Percentiles rank a stretch among this genome's conserved stretches.
phyloP scores from a whole-genome alignment of 208 protist genomes.

The Leishmania aethiopica region DNA sequence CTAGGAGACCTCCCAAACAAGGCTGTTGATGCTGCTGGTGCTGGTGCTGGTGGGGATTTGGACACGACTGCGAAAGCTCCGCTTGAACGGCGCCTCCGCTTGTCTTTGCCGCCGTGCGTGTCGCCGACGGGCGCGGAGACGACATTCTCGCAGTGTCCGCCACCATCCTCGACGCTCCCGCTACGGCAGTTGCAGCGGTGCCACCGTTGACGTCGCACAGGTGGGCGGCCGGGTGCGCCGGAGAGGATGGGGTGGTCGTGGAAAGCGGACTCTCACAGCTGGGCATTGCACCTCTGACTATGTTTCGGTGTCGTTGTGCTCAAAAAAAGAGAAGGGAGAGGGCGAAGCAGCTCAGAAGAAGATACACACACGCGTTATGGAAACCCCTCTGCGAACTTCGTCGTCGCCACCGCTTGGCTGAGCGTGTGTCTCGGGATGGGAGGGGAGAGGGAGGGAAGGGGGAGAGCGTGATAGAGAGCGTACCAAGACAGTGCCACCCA shows the following conservation, averaged over 20 bases:
- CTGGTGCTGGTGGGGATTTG: neutral
- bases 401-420: neutral
- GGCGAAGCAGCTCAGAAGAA: neutral
- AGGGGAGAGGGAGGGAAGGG: neutral
- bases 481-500: neutral
- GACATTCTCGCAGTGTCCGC: neutral
- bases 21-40: neutral
- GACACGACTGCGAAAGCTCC: neutral
- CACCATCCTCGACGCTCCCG: neutral
- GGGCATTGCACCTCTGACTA: neutral
- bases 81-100: neutral
- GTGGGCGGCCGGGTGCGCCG: neutral
- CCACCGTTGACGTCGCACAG: neutral
- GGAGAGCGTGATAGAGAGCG: neutral
- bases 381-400: neutral
- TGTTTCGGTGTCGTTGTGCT: neutral
- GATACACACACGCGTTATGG: neutral
- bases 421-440: neutral
- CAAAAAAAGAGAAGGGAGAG: neutral
- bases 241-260: neutral
- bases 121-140: neutral
- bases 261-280: neutral
- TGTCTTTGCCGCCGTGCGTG: neutral
- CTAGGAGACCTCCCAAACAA: neutral
- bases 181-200: neutral